Percentiles rank a stretch among this genome's conserved stretches.
Conservation (phyloP, 805 yeast genomes). For the Kazachstania bromeliacearum region DNA sequence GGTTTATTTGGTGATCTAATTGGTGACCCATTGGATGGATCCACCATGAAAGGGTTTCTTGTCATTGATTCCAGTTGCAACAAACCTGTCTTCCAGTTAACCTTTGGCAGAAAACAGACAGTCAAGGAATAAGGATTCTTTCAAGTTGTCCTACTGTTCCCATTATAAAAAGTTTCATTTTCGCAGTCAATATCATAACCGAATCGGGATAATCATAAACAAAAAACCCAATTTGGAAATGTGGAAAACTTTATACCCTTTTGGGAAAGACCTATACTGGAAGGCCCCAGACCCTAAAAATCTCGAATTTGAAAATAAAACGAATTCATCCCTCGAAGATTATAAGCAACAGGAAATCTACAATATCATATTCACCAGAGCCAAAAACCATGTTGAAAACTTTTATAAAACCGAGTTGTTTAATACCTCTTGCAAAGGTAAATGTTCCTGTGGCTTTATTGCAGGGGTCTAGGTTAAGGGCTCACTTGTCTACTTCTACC, state of each 20-base stretch:
- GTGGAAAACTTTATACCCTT: not conserved
- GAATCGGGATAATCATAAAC: conserved; percentile 1
- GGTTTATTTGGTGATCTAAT: conserved; percentile 21
- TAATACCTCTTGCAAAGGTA: no score
- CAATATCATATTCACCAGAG: not conserved
- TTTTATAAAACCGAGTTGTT: not conserved
- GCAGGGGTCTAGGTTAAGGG: not conserved
- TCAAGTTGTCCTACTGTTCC: not conserved
- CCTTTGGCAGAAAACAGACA: not conserved
- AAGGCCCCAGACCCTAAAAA: not conserved
- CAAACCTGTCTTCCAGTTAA: not conserved
- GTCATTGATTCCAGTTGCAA: conserved; percentile 14
- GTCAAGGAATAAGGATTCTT: not conserved
- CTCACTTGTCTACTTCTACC: not conserved
- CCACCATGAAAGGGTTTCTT: conserved; percentile 29
- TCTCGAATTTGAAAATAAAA: no score
- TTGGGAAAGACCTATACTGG: not conserved
- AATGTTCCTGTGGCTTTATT: no score
- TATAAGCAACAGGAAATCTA: conserved; percentile 1
- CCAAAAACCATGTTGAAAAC: not conserved
- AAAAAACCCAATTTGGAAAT: not conserved
- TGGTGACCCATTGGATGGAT: conserved; percentile 23
- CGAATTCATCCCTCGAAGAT: no score
- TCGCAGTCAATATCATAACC: not conserved
- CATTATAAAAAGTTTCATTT: not conserved